Evolutionary conservation across 192 early-diverging fungal genomes (phyloP).

Genomic region (Backusella australiensis): DNA sequence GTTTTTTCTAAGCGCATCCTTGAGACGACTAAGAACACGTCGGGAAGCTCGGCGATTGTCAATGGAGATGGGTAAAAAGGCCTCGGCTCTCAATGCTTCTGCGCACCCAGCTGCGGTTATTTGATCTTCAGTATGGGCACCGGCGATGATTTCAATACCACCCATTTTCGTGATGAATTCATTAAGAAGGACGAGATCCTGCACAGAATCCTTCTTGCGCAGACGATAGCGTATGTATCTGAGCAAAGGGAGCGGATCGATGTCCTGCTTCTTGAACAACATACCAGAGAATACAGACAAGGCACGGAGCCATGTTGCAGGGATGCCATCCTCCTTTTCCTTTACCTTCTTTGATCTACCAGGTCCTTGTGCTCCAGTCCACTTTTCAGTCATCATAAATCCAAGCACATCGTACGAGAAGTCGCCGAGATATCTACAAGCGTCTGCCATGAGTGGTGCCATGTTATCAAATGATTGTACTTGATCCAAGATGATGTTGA

Average conservation of each 20-base stretch:
- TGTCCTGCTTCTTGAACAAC: conserved; percentile 54
- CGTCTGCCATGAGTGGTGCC: conserved; percentile 71
- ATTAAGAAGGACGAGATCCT: conserved; percentile 64
- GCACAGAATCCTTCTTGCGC: conserved; percentile 42
- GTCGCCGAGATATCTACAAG: conserved; percentile 68
- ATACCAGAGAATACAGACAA: conserved; percentile 65
- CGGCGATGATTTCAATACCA: conserved; percentile 60
- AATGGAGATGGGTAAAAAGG: conserved; percentile 45
- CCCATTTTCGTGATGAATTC: conserved; percentile 72
- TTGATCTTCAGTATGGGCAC: conserved; percentile 57
- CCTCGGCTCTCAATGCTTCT: conserved; percentile 57
- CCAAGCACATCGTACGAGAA: conserved; percentile 75
- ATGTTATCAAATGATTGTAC: conserved; percentile 76
- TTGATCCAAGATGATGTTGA: conserved; percentile 62
- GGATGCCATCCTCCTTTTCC: conserved; percentile 61
- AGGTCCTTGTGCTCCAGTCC: conserved; percentile 47
- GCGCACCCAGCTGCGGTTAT: conserved; percentile 63
- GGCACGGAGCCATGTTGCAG: conserved; percentile 21
- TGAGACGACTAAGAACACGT: conserved; percentile 48
- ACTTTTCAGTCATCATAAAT: conserved; percentile 65
- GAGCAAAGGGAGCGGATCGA: conserved; percentile 65
- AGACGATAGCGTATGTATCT: conserved; percentile 67
- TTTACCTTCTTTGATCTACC: conserved; percentile 43
- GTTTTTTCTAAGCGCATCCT: conserved; percentile 54
- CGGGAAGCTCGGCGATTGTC: conserved; percentile 49